These are phyloP conservation scores for Entelexis sorbosivorans DNA, from an alignment of 1,139 yeast genomes.

Conservation along the genomic window DNA sequence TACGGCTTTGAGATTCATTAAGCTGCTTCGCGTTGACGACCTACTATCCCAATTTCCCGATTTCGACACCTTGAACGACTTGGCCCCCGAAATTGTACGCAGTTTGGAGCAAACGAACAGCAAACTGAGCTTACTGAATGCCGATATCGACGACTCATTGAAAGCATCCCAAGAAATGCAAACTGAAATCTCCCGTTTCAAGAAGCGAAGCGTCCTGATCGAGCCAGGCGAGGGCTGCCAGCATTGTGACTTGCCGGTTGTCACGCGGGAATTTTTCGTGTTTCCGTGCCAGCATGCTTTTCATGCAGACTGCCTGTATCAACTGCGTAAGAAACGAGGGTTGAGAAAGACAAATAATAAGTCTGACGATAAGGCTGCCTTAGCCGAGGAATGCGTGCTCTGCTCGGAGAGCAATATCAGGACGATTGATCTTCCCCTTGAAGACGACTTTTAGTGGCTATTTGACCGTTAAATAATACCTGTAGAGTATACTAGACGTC, in stretches of 20 bases:
- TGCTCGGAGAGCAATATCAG: conserved; percentile 72
- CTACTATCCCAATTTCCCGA: conserved; percentile 77
- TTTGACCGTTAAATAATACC: no score
- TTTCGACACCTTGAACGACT: conserved; percentile 64
- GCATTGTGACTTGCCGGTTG: conserved; percentile 54
- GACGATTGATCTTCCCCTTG: conserved; percentile 50
- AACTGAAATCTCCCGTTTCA: conserved; percentile 45
- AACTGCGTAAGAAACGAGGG: not conserved
- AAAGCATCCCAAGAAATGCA: conserved; percentile 52
- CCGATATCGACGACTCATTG: conserved; percentile 69
- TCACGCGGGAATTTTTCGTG: conserved; percentile 62
- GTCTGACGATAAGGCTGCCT: conserved; percentile 37
- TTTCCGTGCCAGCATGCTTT: conserved; percentile 88
- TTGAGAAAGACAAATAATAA: not conserved
- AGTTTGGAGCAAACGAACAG: conserved; percentile 65
- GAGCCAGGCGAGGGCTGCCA: conserved; percentile 82
- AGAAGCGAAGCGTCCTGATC: conserved; percentile 44
- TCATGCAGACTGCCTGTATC: conserved; percentile 72
- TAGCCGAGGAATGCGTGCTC: conserved; percentile 60
- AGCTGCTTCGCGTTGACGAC: conserved; percentile 63
- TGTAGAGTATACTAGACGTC: no score
- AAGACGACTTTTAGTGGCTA: conserved; percentile 9
- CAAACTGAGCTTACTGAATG: conserved; percentile 50
- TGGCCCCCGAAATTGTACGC: conserved; percentile 71
- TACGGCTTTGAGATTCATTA: conserved; percentile 37